Base-by-base conservation (phyloP, 2,329 filamentous ascomycete species). In the Colletotrichum nymphaeae region DNA sequence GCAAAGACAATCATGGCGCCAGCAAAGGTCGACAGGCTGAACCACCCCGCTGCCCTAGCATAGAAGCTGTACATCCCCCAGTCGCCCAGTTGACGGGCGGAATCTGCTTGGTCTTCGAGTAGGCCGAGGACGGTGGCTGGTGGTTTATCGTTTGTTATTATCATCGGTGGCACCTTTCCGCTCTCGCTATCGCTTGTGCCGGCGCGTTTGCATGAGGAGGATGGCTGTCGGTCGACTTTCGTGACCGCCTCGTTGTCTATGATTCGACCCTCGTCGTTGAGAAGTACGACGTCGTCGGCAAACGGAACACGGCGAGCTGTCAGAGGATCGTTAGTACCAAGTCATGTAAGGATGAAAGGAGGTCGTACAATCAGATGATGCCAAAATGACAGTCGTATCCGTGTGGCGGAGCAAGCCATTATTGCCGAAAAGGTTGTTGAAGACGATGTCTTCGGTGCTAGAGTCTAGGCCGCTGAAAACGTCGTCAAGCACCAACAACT, bases 391-490 rank as follows among this genome's bases (percentile, higher is more conserved):
- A 1, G 78, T 79, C 11, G 74, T 69, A n/a, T 75, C 74, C 14
- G 72, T 66, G 2, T 76, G 56, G 0, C 76, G 63, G 1, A 80
- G 55, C 0, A 81, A 62, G 0, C 79, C 79, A 16, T 77, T 16
- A 19, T 11, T 65, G 1, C 78, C 77, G 6, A 81, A 68, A 0
- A 81, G 58, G 6, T 74, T 75, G n/a, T 75, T 28, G 62, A 80
- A 77, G 4, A 82, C 68, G 4, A 63, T 19, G 1, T 78, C 71
- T 26, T 78, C 76, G 3, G 80, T 80, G 19, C 76, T 72, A 1
- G 77, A 73, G 63, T 83, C 81, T 1, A 83, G 69, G 0, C 79
- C 81, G 28, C 79, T 82, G 5, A 82, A 78, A 1, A 82, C 75
- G 37, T 82, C 81, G 52, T 83, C 81, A 0, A 83, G 53, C 0